Evolutionary conservation across 225 moss, liverwort and hornwort genomes (phyloP).

Genomic region (Physcomitrium patens): DNA sequence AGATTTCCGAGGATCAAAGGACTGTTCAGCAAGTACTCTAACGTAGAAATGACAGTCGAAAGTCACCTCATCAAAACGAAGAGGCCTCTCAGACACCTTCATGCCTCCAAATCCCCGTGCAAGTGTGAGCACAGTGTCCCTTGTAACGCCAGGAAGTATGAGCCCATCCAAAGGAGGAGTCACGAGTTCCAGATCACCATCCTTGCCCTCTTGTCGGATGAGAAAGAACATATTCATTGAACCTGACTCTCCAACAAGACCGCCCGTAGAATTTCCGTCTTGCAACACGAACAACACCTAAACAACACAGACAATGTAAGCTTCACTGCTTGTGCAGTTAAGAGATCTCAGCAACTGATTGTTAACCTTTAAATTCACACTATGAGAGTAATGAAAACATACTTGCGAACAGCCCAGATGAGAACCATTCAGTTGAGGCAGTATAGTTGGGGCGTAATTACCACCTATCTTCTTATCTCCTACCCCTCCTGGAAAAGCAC

Average conservation of each 20-base stretch:
- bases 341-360: background rate
- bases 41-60: background rate
- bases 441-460: constrained; percentile 75
- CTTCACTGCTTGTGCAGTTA: background rate
- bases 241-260: constrained; percentile 77
- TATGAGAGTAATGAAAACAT: constrained; percentile 22
- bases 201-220: constrained; percentile 53
- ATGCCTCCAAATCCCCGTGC: constrained; percentile 69
- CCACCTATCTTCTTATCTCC: constrained; percentile 85
- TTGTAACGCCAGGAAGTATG: constrained; percentile 81
- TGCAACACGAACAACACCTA: constrained; percentile 79
- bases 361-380: background rate
- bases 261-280: constrained; percentile 68
- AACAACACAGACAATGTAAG: constrained; percentile 12
- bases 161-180: constrained; percentile 78
- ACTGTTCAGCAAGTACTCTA: background rate
- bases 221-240: constrained; percentile 91
- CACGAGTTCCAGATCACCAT: constrained; percentile 70
- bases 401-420: constrained; percentile 72
- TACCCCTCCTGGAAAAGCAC: constrained; percentile 84
- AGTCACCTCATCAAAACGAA: constrained; percentile 72
- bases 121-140: constrained; percentile 76
- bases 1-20: background rate
- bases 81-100: constrained; percentile 73
- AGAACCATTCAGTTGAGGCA: constrained; percentile 59